Base-by-base conservation (phyloP, 176 grass and related monocot species). In the Areca catechu region DNA sequence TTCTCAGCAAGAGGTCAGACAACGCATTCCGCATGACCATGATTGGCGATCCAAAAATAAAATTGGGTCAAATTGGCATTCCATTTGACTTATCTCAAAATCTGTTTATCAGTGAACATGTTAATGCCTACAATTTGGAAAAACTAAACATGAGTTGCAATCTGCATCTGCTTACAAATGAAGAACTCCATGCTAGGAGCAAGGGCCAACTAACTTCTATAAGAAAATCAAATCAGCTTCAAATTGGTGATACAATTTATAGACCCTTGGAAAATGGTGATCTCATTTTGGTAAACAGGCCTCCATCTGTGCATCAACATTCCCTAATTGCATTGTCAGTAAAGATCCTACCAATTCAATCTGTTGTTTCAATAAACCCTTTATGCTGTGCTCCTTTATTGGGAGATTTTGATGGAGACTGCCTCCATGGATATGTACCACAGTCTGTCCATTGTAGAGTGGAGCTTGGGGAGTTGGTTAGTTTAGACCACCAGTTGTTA, bases 371-470 rank as follows among this genome's bases (percentile, higher is more conserved):
- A 25, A 97, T 97, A 57, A 97, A 90, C 29, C 92, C 92, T 6
- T 27, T 90, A 34, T 90, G 88, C n/a, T 97, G 92, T 73, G 24
- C 65, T 17, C 92, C 92, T 58, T 70, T 97, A 49, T 30, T 77
- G 59, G 92, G 92, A 51, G 92, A 97, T 76, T 97, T 97, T 53
- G 92, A 97, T 75, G 92, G 92, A 29, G 92, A 96, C 20, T 90
- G 91, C 79, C 71, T 96, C 47, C 91, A 96, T 74, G 91, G 91
- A 29, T 96, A 90, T 79, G 58, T 96, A n/a, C 86, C 91, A 20
- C 86, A 95, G 19, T 86, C 86, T 1, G 4, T 95, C 21, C 70
- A 29, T 55, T 96, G 76, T 49, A 86, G 86, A 76, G 76, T 76
- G 51, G 91, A 96, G 65, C 86, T 96, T 75, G 50, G 61, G 24